Percentiles rank a stretch among this genome's conserved stretches.
Evolutionary conservation across 1,284 basidiomycete species (phyloP).

Genomic region (Taiwanofungus camphoratus): DNA sequence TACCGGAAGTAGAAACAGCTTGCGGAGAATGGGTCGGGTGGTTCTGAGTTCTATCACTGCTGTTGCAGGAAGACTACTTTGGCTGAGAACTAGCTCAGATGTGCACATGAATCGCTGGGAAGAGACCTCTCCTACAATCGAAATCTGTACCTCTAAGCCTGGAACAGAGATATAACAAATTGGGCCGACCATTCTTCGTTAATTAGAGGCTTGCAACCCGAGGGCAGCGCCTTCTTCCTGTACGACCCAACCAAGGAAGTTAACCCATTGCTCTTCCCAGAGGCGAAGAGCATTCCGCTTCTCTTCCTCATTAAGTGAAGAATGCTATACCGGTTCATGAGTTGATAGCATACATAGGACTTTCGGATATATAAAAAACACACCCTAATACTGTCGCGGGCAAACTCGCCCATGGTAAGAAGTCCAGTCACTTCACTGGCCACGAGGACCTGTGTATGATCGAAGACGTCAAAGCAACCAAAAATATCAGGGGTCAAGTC

Average conservation of each 20-base stretch:
- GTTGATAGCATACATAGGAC: slow-evolving; percentile 2
- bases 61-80: too few species aligned
- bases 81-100: too few species aligned
- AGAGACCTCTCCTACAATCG: too few species aligned
- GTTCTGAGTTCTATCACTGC: too few species aligned
- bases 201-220: too few species aligned
- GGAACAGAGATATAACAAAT: too few species aligned
- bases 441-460: slow-evolving; percentile 46
- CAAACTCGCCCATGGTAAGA: slow-evolving; percentile 51
- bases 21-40: too few species aligned
- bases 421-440: slow-evolving; percentile 62
- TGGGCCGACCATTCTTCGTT: too few species aligned
- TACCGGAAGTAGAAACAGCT: too few species aligned
- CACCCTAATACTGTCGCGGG: slow-evolving; percentile 61
- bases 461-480: neutral
- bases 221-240: slow-evolving; percentile 2
- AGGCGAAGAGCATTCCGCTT: slow-evolving; percentile 38
- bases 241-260: slow-evolving; percentile 42
- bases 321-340: slow-evolving; percentile 37
- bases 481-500: neutral
- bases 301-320: slow-evolving; percentile 41
- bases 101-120: too few species aligned
- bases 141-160: too few species aligned
- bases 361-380: slow-evolving; percentile 12
- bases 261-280: slow-evolving; percentile 52